These are phyloP conservation scores for Pezicula carpinea DNA, from an alignment of 2,329 filamentous ascomycete species.

Conservation along the genomic window DNA sequence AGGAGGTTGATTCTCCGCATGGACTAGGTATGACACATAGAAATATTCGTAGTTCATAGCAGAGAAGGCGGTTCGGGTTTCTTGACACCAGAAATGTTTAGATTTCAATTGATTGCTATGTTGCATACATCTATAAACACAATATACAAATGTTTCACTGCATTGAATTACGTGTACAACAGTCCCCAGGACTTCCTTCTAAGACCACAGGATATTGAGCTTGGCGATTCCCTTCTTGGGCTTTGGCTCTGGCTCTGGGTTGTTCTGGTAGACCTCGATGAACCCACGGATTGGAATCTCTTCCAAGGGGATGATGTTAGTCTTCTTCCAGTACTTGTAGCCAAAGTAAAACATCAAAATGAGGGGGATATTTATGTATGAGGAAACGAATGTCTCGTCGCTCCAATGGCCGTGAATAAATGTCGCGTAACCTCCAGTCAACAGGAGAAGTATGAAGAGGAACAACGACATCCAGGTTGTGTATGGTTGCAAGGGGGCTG, in stretches of 20 bases:
- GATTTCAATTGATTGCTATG: too few species aligned
- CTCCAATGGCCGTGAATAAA: slow-evolving; percentile 58
- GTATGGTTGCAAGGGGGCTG: slow-evolving; percentile 50
- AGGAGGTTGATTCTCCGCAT: too few species aligned
- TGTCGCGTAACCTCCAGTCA: slow-evolving; percentile 60
- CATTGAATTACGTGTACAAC: background rate
- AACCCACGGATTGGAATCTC: slow-evolving; percentile 34
- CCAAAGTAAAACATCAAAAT: slow-evolving; percentile 46
- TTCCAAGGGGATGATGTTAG: slow-evolving; percentile 34
- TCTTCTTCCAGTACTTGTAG: slow-evolving; percentile 50
- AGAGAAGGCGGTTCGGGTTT: too few species aligned
- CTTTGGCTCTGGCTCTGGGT: slow-evolving; percentile 17
- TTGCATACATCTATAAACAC: too few species aligned
- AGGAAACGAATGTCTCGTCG: slow-evolving; percentile 53
- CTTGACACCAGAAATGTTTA: too few species aligned
- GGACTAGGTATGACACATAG: too few species aligned
- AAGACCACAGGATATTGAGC: slow-evolving; percentile 24
- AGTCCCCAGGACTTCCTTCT: background rate
- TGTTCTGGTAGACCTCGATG: slow-evolving; percentile 29
- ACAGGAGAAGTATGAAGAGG: slow-evolving; percentile 45
- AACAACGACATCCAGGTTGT: slow-evolving; percentile 48
- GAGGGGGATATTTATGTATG: slow-evolving; percentile 62
- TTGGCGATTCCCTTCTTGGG: slow-evolving; percentile 12
- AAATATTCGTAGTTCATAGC: too few species aligned
- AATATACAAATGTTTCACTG: background rate